These are phyloP conservation scores for Trypanosoma rangeli DNA, from an alignment of 208 protist species.

Conservation along the genomic window DNA sequence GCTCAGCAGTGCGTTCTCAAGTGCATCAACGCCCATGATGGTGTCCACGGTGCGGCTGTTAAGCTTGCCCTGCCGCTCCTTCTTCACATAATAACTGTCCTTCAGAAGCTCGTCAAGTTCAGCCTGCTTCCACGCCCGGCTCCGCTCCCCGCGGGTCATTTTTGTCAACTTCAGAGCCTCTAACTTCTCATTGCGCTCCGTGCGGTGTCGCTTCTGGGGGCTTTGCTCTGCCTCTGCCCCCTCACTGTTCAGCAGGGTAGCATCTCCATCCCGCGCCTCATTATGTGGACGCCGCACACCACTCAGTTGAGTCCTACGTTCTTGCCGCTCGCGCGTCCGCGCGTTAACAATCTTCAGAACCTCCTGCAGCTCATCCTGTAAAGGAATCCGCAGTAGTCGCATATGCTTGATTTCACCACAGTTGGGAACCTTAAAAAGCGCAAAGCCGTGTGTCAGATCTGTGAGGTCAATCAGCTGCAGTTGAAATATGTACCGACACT, in stretches of 20 bases:
- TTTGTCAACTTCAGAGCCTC: conserved; percentile 82
- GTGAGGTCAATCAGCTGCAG: conserved; percentile 93
- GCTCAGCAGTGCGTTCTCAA: conserved; percentile 88
- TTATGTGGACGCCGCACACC: conserved; percentile 3
- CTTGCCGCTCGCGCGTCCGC: conserved; percentile 55
- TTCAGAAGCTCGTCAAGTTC: conserved; percentile 89
- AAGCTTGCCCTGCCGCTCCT: conserved; percentile 74
- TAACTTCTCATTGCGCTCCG: conserved; percentile 87
- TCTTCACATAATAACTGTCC: conserved; percentile 92
- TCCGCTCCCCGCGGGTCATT: conserved; percentile 80
- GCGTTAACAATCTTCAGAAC: conserved; percentile 49
- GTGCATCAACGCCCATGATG: conserved; percentile 82
- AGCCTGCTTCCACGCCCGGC: conserved; percentile 78
- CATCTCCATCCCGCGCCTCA: not conserved
- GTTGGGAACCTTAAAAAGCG: conserved; percentile 88
- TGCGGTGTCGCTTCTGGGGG: conserved; percentile 54
- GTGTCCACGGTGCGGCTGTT: conserved; percentile 65
- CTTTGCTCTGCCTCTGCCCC: conserved; percentile 23
- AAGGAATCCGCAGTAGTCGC: conserved; percentile 68
- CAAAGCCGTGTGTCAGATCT: conserved; percentile 93
- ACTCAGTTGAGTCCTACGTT: conserved; percentile 53
- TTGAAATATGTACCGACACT: conserved; percentile 93
- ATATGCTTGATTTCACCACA: conserved; percentile 90
- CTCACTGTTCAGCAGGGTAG: conserved; percentile 1
- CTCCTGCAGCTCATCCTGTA: conserved; percentile 80